Evolutionary conservation across 2,329 filamentous ascomycete species (phyloP), one percentile per base, ranked within the genome.

Genomic region (Hypoxylon sp.): DNA sequence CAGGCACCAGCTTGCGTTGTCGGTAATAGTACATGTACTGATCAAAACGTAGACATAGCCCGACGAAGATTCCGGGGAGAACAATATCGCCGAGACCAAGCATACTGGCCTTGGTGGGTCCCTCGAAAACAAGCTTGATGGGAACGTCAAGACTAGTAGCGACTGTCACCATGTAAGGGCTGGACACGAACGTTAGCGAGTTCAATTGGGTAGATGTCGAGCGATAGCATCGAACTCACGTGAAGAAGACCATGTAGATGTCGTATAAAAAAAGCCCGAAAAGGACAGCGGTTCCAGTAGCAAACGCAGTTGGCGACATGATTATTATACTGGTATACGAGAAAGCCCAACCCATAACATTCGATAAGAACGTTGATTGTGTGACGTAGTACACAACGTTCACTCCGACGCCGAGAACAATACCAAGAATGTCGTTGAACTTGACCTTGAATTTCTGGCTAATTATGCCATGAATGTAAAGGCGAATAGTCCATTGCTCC

Each of bases 11-110:
- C 70, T 84, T 86, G 77, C 90, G 86, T 76, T 92, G 90, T 42
- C 85, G 85, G 37, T 91, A 84, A 77, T 98, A 98, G 81, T 92
- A 90, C 59, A 94, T 85, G 82, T 93, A 96, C 6, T 97, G 85
- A 77, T 99, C 95, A 74, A 97, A 97, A n/a, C 95, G 90, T 24
- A 99, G 84, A 1, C 94, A 93, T 46, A 98, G 86, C 1, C 89
- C 93, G 69, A 98, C 91, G 81, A 98, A 91, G 76, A 98, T 94
- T 8, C 95, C 96, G 0, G 95, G 95, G 3, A 99, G 85, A 1
- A 97, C 92, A 64, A 99, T 92, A 77, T 99, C 95, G n/a, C 95
- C 95, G 0, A 98, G 86, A 0, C 95, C 95, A 6, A 99, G 89
- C 87, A 98, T 97, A 59, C 93, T 88, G 29, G 84, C 82, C 24